phyloP scores from a whole-genome alignment of 2,329 filamentous ascomycete genomes.

The Delphinella strobiligena region DNA sequence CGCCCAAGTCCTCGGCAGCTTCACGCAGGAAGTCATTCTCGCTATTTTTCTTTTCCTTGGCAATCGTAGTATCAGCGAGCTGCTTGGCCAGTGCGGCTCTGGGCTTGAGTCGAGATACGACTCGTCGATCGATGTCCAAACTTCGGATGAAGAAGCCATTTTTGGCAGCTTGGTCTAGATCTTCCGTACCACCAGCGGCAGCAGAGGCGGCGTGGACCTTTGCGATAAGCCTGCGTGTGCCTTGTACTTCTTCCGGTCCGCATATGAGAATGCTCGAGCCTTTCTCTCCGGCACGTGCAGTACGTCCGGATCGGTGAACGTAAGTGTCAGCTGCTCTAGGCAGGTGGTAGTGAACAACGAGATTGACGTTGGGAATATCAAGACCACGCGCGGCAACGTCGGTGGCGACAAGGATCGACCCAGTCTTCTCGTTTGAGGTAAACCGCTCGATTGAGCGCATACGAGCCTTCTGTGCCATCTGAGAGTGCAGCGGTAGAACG shows the following conservation, averaged over 20 bases:
- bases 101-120: conserved; percentile 64
- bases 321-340: conserved; percentile 86
- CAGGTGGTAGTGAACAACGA: conserved; percentile 91
- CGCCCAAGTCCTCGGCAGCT: conserved; percentile 83
- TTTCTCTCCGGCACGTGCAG: conserved; percentile 65
- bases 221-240: conserved; percentile 69
- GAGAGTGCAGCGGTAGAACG: conserved; percentile 71
- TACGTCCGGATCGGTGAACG: conserved; percentile 89
- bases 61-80: conserved; percentile 68
- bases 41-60: conserved; percentile 75
- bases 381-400: conserved; percentile 86
- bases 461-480: conserved; percentile 92
- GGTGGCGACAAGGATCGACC: conserved; percentile 72
- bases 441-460: conserved; percentile 89
- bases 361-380: conserved; percentile 79
- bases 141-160: conserved; percentile 60
- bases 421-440: conserved; percentile 35
- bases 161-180: conserved; percentile 37
- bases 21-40: conserved; percentile 75
- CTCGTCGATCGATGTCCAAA: conserved; percentile 68
- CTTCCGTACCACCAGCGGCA: conserved; percentile 20
- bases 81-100: conserved; percentile 73
- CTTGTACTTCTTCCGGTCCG: conserved; percentile 77
- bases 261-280: conserved; percentile 84
- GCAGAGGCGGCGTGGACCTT: conserved; percentile 65